Conservation (phyloP, 1,139 yeast genomes). For the Kodamaea sp. region DNA sequence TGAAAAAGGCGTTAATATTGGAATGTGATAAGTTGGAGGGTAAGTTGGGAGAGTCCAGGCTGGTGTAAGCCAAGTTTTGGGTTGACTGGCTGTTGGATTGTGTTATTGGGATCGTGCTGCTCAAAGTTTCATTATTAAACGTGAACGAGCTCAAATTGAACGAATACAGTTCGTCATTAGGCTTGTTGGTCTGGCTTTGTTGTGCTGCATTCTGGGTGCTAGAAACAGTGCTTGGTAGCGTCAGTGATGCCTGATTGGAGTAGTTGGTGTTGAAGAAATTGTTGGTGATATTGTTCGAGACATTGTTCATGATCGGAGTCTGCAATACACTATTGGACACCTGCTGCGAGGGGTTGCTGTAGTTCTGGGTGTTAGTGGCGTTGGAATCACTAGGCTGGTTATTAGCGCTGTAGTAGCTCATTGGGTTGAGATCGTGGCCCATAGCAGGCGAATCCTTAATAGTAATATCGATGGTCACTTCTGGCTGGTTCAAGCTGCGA, state of each 20-base stretch:
- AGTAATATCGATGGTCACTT: neutral
- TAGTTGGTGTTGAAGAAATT: conserved; percentile 34
- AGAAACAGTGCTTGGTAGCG: no score
- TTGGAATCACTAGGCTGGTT: conserved; percentile 1
- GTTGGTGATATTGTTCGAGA: conserved; percentile 37
- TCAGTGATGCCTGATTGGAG: no score
- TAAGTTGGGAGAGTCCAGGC: conserved; percentile 5
- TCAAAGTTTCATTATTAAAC: conserved; percentile 19
- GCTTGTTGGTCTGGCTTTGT: neutral
- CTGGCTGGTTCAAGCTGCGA: neutral
- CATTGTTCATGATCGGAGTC: conserved; percentile 32
- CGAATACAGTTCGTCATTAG: conserved; percentile 33
- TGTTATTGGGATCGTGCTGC: no score
- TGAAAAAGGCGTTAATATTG: conserved; percentile 25
- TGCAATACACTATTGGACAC: conserved; percentile 18
- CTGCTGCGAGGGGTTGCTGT: neutral
- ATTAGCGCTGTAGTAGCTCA: neutral
- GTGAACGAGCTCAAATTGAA: conserved; percentile 41
- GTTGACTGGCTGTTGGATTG: no score
- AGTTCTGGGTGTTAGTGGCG: neutral
- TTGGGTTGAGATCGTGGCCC: no score
- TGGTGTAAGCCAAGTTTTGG: no score
- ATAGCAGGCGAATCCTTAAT: neutral
- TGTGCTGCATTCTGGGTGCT: no score
- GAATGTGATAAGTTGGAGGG: conserved; percentile 10